Base-by-base conservation (phyloP, 257 asterid species). In the Dorcoceras hygrometricum region DNA sequence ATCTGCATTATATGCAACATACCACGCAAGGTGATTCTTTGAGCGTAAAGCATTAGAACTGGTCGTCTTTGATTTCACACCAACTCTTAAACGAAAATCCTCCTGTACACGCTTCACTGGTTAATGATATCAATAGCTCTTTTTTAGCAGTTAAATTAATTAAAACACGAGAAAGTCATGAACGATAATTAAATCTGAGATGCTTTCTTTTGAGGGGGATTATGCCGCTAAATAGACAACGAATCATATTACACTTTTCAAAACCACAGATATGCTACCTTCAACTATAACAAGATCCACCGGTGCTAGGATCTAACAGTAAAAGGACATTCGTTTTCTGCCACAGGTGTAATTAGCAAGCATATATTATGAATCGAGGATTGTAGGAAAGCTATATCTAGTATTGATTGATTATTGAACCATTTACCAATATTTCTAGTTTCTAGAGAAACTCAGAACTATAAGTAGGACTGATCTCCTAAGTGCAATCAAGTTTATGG, bases 11-110 rank as follows among this genome's bases (percentile, higher is more conserved):
- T 59, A 39, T 11, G 76, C 46, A 56, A 75, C 76, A 28, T 69
- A 75, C 73, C 75, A 70, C 23, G 60, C 62, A 55, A 69, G 73
- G 32, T 8, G 27, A 1, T 62, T 76, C 50, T 48, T 68, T 1
- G 68, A 24, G 53, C 5, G 50, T 19, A 18, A 34, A 6, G 19
- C 55, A 73, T 25, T 60, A 43, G 65, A 22, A 31, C 12, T 28
- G 28, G 70, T 36, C n/a, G 56, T 5, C 72, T 31, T 74, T 28
- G 61, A 46, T 63, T 66, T 36, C 23, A 19, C 18, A 60, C 61
- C 53, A 57, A 67, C 75, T 53, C 63, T 70, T 67, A 70, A 63
- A 53, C 14, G 57, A 26, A 4, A 62, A 28, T 55, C 59, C 34
- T 55, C 54, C 24, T 63, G 53, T 22, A 54, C 53, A 32, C 16